Evolutionary conservation across 495 filamentous ascomycete species (phyloP), one percentile per base, ranked within the genome.

Genomic region (Aspergillus panamensis): DNA sequence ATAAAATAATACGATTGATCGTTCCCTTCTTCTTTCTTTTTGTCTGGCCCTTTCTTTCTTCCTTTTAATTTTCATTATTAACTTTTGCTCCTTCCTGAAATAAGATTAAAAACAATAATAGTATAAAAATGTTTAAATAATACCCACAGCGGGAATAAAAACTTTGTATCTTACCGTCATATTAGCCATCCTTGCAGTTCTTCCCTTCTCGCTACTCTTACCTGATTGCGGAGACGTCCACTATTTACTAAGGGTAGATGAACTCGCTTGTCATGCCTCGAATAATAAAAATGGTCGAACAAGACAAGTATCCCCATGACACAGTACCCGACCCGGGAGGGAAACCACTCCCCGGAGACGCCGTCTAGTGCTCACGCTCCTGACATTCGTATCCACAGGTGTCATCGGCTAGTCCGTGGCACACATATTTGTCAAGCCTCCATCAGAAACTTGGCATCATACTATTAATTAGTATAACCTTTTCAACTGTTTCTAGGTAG

Each of bases 371-470:
- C 55, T 16, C 33, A 39, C 52, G 19, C 43, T 55, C 48, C 56
- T 57, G 57, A 53, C 57, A 56, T 51, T 54, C 60, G 58, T 62
- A 60, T 64, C 62, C 62, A 57, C 62, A 62, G 42, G 54, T 62
- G 57, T 62, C 60, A 62, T 67, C 65, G 65, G 65, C 57, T 62
- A 67, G 65, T 64, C 65, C 65, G 65, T 64, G 55, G 51, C 51
- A 60, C 55, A 48, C 42, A 17, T 48, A 37, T 25, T 44, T 50
- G 55, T 53, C 54, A 52, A 57, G 53, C 52, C 58, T 44, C 55
- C 53, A 51, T 56, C 51, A 20, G 35, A 33, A 57, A 59, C 59
- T 59, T 59, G 58, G 56, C 62, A 56, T 56, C 29, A 35, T 53
- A 37, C 51, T 53, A 54, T 64, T 53, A 57, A 60, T 51, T 32